Evolutionary conservation across 202 grass and related monocot species (phyloP), one percentile per base, ranked within the genome.

Genomic region (Digitaria exilis): DNA sequence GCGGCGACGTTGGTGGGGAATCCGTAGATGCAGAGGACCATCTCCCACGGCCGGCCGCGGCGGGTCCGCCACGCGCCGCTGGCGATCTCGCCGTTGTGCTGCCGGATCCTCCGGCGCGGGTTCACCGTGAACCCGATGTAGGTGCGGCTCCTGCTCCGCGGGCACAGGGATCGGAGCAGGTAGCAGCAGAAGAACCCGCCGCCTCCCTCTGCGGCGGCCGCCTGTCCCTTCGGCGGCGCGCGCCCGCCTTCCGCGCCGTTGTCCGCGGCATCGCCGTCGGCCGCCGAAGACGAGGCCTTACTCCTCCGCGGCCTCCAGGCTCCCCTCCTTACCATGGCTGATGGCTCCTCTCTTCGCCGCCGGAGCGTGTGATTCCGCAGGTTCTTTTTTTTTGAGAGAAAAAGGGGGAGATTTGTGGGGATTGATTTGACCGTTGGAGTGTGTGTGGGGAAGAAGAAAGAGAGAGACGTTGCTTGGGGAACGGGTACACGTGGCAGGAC

Each of bases 111-210:
- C 69, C 96, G 79, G 44, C 82, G 85, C 59, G 92, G 96, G 80
- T 93, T 95, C 76, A 95, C 90, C 18, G 96, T 98, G 80, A 95
- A 98, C 35, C 92, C 91, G 69, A 98, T 93, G 84, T 98, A 98
- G 45, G 92, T 95, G 31, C 75, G 77, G 59, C 87, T 43, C 80
- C 92, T 98, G 80, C 52, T 71, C 19, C 90, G 90, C 64, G 89
- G 91, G 87, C 91, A 93, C 60, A 89, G 72, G 5, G 92, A 98
- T 14, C 64, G 82, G 50, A 98, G 96, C 45, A 98, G 89, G 82
- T 98, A 98, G 85, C 91, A 98, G 35, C 92, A 90, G 83, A 87
- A 98, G 85, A 95, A 98, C 19, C 90, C 73, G 13, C 56, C 72
- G 12, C 21, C 32, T 1, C 31, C 60, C 19, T 1, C 24, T 15